Base-by-base conservation (phyloP, 805 yeast genomes). In the Candida dajiaensis region DNA sequence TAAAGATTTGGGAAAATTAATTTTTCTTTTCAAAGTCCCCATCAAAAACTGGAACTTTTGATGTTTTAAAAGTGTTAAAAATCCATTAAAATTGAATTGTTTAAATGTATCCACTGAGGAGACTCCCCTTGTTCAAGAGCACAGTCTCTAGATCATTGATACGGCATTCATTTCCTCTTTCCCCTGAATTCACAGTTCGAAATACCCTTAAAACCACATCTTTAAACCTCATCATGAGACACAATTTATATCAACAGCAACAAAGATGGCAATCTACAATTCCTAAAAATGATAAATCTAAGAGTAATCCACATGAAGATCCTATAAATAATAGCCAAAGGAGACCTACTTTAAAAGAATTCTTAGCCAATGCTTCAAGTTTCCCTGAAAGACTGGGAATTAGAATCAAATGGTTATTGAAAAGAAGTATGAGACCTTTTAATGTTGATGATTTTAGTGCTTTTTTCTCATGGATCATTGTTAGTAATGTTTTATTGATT, bases 371-470 rank as follows among this genome's bases (percentile, higher is more conserved):
- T 8, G 71, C 80, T 0, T 68, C 68, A 6, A 66, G 72, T 6
- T 48, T 67, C 12, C 57, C 66, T 38, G 71, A 72, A 29, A 65
- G 76, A 21, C 45, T 78, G 13, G 59, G 64, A 22, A 76, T 78
- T 33, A 65, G 80, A 40, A 50, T 83, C 44, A 83, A 81, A 62
- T 89, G 97, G 96, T 62, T 80, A 2, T 64, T 94, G 44, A 85
- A 86, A 47, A 73, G 77, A 44, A 85, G 88, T 12, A 78, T 81
- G 53, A 73, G 95, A 16, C 97, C 97, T 1, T 87, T 88, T 68
- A 90, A 85, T 61, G 78, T 86, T n/a, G 98, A 94, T 65, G 97
- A 92, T 58, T 76, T 89, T 46, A 78, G 89, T 31, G 98, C 98
- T 3, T 73, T 94, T 51, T 79, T 92, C 48, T 86, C 96, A 7